Evolutionary conservation across 73 alveolate genomes (phyloP).

Genomic region (Tetrahymena malaccensis): DNA sequence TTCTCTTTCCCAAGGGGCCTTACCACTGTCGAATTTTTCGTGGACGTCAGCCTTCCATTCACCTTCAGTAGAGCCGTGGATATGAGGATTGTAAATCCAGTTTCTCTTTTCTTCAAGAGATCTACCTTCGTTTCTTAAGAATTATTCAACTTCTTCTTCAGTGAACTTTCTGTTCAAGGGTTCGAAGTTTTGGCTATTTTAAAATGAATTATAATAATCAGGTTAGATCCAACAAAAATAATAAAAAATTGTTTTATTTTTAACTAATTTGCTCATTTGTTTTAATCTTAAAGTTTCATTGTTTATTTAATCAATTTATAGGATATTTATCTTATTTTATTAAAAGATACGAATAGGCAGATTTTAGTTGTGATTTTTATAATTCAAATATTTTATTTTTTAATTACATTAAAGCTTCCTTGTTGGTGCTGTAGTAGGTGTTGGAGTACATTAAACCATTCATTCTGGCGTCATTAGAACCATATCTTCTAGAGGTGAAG

Average conservation of each 20-base stretch:
- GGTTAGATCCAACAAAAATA: not conserved
- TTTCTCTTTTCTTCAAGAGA: constrained; percentile 19
- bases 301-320: not conserved
- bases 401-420: not conserved
- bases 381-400: not conserved
- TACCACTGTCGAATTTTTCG: constrained; percentile 1
- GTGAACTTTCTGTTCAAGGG: not conserved
- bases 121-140: not conserved
- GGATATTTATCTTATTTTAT: not conserved
- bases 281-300: not conserved
- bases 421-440: not conserved
- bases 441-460: not conserved
- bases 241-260: too few species aligned
- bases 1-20: constrained; percentile 42
- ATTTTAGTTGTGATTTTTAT: not conserved
- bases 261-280: not conserved
- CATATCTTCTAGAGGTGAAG: not conserved
- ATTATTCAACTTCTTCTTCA: not conserved
- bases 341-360: not conserved
- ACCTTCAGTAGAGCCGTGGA: constrained; percentile 26
- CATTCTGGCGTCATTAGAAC: not conserved
- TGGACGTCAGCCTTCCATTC: constrained; percentile 18
- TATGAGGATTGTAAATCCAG: constrained; percentile 36
- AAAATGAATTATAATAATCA: not conserved
- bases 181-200: not conserved